Conservation (phyloP, 352 stramenopile genomes). For the Phytopythium cucurbitacearum region DNA sequence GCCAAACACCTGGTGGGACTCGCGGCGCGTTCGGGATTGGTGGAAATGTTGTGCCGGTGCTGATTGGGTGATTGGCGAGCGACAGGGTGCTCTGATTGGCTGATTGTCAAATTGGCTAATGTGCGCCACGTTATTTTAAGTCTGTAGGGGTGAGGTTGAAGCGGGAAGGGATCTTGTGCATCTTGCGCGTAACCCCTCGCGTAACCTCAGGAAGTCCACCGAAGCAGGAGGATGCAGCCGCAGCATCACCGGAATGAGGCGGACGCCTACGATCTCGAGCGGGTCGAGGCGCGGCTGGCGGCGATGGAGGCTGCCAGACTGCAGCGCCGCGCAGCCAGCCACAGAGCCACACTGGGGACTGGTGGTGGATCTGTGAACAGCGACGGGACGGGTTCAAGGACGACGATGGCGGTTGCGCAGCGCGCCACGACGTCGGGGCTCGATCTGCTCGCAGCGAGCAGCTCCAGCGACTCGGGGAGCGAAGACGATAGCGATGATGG, state of each 20-base stretch:
- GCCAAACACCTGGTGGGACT: conserved; percentile 20
- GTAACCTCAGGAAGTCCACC: conserved; percentile 2
- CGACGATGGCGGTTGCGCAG: not conserved
- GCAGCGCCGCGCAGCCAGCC: conserved; percentile 13
- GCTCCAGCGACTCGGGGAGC: conserved; percentile 18
- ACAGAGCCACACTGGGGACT: no score
- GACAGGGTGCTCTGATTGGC: no score
- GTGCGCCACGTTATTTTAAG: no score
- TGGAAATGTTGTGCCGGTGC: not conserved
- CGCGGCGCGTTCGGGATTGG: conserved; percentile 15
- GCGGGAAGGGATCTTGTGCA: no score
- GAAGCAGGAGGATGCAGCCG: not conserved
- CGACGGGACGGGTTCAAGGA: no score
- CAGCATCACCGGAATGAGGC: conserved; percentile 8
- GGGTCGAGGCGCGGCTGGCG: conserved; percentile 34
- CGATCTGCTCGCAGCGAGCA: conserved; percentile 27
- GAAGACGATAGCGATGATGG: conserved; percentile 11
- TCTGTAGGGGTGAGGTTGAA: conserved; percentile 8
- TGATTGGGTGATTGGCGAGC: no score
- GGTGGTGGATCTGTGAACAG: no score
- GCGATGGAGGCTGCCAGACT: conserved; percentile 18
- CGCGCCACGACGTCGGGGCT: conserved; percentile 12
- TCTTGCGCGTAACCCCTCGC: no score
- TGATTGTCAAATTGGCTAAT: no score
- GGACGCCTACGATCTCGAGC: conserved; percentile 36